Evolutionary conservation across 371 early-diverging fungal genomes (phyloP).

Genomic region (Chytridium lagenaria): DNA sequence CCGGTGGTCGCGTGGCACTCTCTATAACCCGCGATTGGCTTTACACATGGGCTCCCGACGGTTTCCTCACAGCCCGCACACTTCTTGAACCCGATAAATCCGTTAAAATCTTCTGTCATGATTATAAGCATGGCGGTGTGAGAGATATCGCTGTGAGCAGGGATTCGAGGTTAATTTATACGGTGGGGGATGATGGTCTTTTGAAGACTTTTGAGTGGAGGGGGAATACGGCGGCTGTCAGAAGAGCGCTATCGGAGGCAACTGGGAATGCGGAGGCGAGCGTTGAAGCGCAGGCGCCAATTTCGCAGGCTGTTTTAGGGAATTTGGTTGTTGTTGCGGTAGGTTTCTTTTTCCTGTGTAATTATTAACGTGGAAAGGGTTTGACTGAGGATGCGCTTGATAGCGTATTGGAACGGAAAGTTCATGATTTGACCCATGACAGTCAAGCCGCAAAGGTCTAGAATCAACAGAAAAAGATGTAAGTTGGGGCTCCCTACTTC

Average conservation of each 20-base stretch:
- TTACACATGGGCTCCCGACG: constrained; percentile 50
- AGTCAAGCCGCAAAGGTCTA: background rate
- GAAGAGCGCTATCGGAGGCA: constrained; percentile 49
- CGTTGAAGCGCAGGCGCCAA: constrained; percentile 32
- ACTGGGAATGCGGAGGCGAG: constrained; percentile 39
- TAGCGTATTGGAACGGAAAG: background rate
- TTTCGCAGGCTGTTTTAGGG: constrained; percentile 13
- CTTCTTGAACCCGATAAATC: constrained; percentile 53
- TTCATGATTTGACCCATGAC: background rate
- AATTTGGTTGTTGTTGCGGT: constrained; percentile 17
- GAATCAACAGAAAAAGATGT: constrained; percentile 11
- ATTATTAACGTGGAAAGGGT: background rate
- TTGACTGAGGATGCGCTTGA: background rate
- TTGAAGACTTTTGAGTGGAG: constrained; percentile 54
- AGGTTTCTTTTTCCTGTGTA: background rate
- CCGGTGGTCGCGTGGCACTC: constrained; percentile 20
- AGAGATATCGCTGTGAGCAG: constrained; percentile 35
- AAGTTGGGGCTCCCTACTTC: background rate
- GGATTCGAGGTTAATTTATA: constrained; percentile 43
- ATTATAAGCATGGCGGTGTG: constrained; percentile 49
- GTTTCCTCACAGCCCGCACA: constrained; percentile 47
- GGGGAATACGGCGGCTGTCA: constrained; percentile 35
- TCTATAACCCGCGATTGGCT: constrained; percentile 49
- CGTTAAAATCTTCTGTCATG: constrained; percentile 49
- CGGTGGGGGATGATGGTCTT: constrained; percentile 44